Percentiles rank a stretch among this genome's conserved stretches.
These are phyloP conservation scores for Cyclanthera cordifolia DNA, from an alignment of 306 rosid genomes.

Conservation along the genomic window DNA sequence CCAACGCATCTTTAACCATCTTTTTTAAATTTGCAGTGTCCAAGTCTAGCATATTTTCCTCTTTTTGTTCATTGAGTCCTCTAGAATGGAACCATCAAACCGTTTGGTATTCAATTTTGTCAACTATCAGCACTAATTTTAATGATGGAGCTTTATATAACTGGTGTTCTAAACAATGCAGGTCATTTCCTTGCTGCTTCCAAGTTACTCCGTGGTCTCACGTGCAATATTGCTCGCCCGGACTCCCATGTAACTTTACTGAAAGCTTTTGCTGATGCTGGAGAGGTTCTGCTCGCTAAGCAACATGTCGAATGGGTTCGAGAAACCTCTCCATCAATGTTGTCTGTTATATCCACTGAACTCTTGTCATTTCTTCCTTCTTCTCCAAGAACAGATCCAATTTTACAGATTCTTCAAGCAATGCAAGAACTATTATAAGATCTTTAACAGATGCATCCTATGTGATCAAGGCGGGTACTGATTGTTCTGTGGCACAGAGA, in stretches of 20 bases:
- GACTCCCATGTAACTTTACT: conserved; percentile 50
- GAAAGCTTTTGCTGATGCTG: conserved; percentile 50
- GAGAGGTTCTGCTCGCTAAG: conserved; percentile 40
- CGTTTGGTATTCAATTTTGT: neutral
- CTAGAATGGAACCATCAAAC: neutral
- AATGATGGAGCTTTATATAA: neutral
- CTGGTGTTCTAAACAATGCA: conserved; percentile 21
- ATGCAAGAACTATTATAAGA: conserved; percentile 17
- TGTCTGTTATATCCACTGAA: conserved; percentile 38
- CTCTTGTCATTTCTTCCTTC: conserved; percentile 55
- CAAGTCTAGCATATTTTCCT: neutral
- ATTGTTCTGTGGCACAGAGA: neutral
- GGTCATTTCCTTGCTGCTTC: conserved; percentile 58
- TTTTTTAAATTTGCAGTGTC: neutral
- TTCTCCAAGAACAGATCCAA: conserved; percentile 37
- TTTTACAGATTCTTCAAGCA: conserved; percentile 42
- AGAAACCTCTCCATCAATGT: conserved; percentile 36
- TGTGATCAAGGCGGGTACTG: neutral
- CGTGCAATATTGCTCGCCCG: conserved; percentile 24
- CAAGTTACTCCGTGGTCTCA: conserved; percentile 42
- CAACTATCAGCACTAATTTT: neutral
- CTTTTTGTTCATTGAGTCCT: too few species aligned
- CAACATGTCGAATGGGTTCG: conserved; percentile 50
- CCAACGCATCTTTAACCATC: neutral
- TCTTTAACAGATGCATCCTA: neutral